Base-by-base conservation (phyloP, 139 green algal genomes). In the Coelastrella sp. region DNA sequence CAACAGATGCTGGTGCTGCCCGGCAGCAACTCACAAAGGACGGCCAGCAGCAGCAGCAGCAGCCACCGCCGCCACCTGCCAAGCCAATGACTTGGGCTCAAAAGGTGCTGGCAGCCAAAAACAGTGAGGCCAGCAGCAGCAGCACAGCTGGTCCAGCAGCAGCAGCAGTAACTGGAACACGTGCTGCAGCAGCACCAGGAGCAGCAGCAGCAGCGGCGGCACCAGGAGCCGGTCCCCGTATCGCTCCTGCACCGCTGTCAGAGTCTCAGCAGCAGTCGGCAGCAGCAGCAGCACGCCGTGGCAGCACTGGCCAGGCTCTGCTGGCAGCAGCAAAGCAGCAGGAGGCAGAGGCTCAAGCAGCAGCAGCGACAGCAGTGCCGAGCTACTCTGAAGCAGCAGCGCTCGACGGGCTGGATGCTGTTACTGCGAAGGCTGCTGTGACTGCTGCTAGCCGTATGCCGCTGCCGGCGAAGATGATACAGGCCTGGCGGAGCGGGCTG, bases 1-100 rank as follows among this genome's bases (percentile, higher is more conserved):
- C 58, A 57, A 17, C 68, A 82, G 49, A 49, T 81, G 84, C 49
- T 35, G 68, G 49, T 22, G 14, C 6, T 9, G 59, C 9, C 24
- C 4, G 59, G 17, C 59, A 88, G 82, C 82, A 78, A 25, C 82
- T 72, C 15, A 17, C 12, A 22, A 72, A 72, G 63, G 63, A 72
- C 15, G 20, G 25, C 24, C 66, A 88, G 84, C 66, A 63, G 17
- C 84, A 68, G 49, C 84, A 88, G 84, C 84, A 88, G 84, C 65
- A 88, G 83, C 83, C 63, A 56, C 83, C 70, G 14, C 20, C 80
- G n/a, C 61, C 59, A 25, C 68, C 84, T 25, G 84, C 84, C 7
- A 88, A 88, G 84, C 84, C 84, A 9, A 66, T 88, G 68, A 88
- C 84, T 56, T 88, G 84, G 84, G 84, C 84, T 14, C 84, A 88